A percentile compares a stretch with the other conserved stretches of the same genome.
Conservation (phyloP, 83 land plant genomes). For the Isoetes engelmannii region DNA sequence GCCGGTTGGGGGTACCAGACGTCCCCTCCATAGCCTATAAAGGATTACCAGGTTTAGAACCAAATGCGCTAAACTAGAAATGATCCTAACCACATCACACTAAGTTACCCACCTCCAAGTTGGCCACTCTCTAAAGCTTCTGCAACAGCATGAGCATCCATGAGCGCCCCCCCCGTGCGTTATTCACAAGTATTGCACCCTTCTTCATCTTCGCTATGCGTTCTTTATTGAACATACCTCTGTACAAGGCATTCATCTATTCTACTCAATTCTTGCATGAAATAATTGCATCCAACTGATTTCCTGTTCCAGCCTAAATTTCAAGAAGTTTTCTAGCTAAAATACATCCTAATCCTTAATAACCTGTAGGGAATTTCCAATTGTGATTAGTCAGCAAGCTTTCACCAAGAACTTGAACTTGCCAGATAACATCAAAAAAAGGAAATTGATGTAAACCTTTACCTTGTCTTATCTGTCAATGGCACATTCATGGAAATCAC, state of each 20-base stretch:
- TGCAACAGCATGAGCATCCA: constrained; percentile 75
- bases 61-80: background rate
- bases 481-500: constrained; percentile 78
- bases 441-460: background rate
- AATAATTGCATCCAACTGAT: background rate
- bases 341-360: too few relatives aligned
- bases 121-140: constrained; percentile 83
- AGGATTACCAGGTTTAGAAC: background rate
- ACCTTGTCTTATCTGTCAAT: constrained; percentile 84
- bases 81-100: too few relatives aligned
- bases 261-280: background rate
- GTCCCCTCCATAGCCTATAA: constrained; percentile 90
- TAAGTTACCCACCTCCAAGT: constrained; percentile 50
- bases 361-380: too few relatives aligned
- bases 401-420: too few relatives aligned
- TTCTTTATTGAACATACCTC: constrained; percentile 73
- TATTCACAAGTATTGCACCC: constrained; percentile 82
- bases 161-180: constrained; percentile 87
- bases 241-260: constrained; percentile 18
- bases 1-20: constrained; percentile 95
- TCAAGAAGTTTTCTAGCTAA: too few relatives aligned
- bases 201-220: constrained; percentile 65
- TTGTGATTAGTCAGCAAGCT: too few relatives aligned
- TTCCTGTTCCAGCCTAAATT: background rate
- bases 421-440: too few relatives aligned